These are phyloP conservation scores for Metschnikowia cerradonensis DNA, from an alignment of 805 yeast species.

Conservation along the genomic window DNA sequence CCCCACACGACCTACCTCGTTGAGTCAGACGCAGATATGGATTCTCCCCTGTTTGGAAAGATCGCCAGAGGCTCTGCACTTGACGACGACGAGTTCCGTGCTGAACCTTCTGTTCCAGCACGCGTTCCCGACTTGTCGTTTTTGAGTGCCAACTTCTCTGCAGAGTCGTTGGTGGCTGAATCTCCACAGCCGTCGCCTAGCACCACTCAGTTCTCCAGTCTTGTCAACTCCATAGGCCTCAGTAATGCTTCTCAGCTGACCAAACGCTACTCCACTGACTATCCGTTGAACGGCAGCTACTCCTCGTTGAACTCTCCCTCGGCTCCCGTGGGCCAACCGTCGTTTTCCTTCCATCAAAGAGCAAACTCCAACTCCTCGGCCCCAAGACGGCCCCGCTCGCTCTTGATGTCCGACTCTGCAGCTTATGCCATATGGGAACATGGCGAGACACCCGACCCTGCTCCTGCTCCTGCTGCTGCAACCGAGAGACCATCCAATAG, in stretches of 20 bases:
- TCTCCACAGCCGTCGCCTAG: not conserved
- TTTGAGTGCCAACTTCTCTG: conserved; percentile 39
- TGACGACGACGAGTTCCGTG: conserved; percentile 5
- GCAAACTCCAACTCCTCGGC: conserved; percentile 10
- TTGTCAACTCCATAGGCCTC: not conserved
- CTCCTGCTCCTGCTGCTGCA: not conserved
- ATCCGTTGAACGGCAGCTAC: conserved; percentile 6
- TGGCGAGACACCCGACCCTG: conserved; percentile 12
- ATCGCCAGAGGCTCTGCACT: conserved; percentile 3
- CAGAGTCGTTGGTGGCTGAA: conserved; percentile 25
- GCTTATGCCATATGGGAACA: conserved; percentile 29
- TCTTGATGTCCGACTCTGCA: conserved; percentile 27
- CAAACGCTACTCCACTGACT: conserved; percentile 7
- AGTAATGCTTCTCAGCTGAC: conserved; percentile 3
- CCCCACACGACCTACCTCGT: too few species aligned
- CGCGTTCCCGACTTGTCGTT: conserved; percentile 24
- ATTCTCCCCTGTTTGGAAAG: conserved; percentile 4
- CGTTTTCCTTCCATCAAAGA: conserved; percentile 12
- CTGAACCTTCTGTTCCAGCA: conserved; percentile 2
- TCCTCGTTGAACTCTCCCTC: conserved; percentile 11
- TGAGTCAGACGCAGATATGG: not conserved
- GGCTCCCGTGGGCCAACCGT: conserved; percentile 16
- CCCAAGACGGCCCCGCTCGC: conserved; percentile 32
- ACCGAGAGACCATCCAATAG: conserved; percentile 19
- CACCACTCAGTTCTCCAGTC: not conserved